Base-by-base conservation (phyloP, 257 asterid genomes). In the Petunia axillaris region DNA sequence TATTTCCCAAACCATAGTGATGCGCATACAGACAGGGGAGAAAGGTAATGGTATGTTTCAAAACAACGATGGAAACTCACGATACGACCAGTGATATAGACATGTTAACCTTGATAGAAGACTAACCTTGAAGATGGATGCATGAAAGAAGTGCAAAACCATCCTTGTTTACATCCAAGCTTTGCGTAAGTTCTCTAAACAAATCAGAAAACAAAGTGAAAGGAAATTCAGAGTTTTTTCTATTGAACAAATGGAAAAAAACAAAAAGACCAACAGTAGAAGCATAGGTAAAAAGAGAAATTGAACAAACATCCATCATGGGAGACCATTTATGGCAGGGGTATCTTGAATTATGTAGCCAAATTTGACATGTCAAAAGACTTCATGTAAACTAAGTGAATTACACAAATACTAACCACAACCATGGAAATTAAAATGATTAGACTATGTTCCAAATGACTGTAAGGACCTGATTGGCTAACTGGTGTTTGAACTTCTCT, bases 401-500 rank as follows among this genome's bases (percentile, higher is more conserved):
- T 40, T 8, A 35, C 67, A 62, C 9, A 41, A 68, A 60, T 7
- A 62, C 10, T 8, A 35, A 62, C 38, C 38, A 58, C 1, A 13
- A 6, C 10, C 16, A 58, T 36, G 38, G 4, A 58, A 58, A 58
- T 58, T 48, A 48, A 48, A 8, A 48, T 48, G 6, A 48, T 48
- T 58, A 59, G 4, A 63, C 68, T 43, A 63, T 63, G 68, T 63
- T 63, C 41, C 13, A 75, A 37, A 15, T 55, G 79, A 41, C 15
- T 11, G 35, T 75, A 39, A 36, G 38, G 85, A 94, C 98, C 97
- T 94, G 98, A 90, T 91, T 93, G 82, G 80, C 85, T 58, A 94
- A 87, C 87, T 94, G 98, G 88, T 93, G 90, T 80, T 91, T 93
- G 84, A 94, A 93, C 83, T 89, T 94, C 76, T 94, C 97, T 15